Base-by-base conservation (phyloP, 2,329 filamentous ascomycete species). In the Paraphaeosphaeria sporulosa region DNA sequence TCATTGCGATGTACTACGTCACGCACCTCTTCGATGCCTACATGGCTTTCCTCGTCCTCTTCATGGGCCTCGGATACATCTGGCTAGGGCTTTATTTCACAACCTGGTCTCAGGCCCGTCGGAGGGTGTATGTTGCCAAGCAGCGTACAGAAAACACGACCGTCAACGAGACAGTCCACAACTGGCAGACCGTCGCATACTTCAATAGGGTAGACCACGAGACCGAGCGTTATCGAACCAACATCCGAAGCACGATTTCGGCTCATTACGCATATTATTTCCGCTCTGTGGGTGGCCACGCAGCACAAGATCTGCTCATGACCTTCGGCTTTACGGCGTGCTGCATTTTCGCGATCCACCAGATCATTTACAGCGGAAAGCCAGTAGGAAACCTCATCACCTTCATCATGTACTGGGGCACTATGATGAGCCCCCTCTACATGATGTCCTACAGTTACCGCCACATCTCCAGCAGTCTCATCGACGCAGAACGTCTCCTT, bases 401-500 rank as follows among this genome's bases (percentile, higher is more conserved):
- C 19, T 75, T 92, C 27, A 79, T 89, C 17, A 83, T 85, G 36
- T 91, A 90, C 73, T 92, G 89, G 89, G 59, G 68, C 19, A 76
- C 75, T 0, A 78, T 82, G 66, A 78, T 80, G 57, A 71, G 69
- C 3, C 85, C 85, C 7, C 74, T 88, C 3, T 77, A 79, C n/a
- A 79, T 80, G 13, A 79, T 88, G 43, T 81, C 81, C 0, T 82
- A 78, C 64, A 82, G 81, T 30, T 82, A 84, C 58, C 78, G 79
- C 23, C 78, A 79, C 49, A 76, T 87, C 32, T 79, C 81, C 3
- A 76, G 78, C 21, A 83, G 86, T 50, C 76, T 92, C 27, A 85
- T 91, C 40, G 87, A 91, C 67, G 87, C 89, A 0, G 89, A 92
- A 68, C 83, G 86, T 4, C 78, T 90, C 6, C 80, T 86, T 17